Evolutionary conservation across 1,139 yeast species (phyloP), one percentile per base, ranked within the genome.

Genomic region (Yamadazyma buinensis): DNA sequence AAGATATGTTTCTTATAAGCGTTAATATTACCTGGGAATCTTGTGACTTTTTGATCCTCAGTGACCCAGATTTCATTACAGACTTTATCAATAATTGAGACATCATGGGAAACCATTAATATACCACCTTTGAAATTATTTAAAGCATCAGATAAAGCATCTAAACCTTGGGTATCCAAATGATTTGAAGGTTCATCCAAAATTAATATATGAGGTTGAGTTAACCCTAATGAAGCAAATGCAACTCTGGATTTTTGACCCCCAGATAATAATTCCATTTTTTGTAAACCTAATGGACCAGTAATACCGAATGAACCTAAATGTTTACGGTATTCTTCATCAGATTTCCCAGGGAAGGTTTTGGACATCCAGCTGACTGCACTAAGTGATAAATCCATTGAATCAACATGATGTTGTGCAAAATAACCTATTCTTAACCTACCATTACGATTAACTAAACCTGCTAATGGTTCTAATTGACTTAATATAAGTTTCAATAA

Each of bases 201-300:
- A 55, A 92, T 79, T 51, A 92, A 71, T 30, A 92, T 80, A 57
- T 92, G 98, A n/a, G 98, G 98, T 45, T 83, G 84, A 45, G 77
- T 76, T 52, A 92, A 70, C 63, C 97, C 88, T 46, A 92, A 72
- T 15, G 96, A 92, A 10, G 98, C 97, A 65, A 92, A 92, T 0
- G 97, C 97, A 29, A 92, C 98, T 67, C 98, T 80, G 25, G 97
- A 88, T 59, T 92, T 94, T 57, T 92, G 98, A 69, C 98, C 98
- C 59, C 98, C 98, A 9, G 97, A 92, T 39, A 92, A 68, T 35
- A 84, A 68, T 52, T 80, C 80, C 84, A 92, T 87, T 60, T 85
- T 88, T 55, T 90, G 97, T 51, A 92, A 69, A 42, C 97, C 96
- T 34, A 92, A 69, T 3, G 96, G 72, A 41, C 98, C 98, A 3